Evolutionary conservation across 257 asterid genomes (phyloP), one percentile per base, ranked within the genome.

Genomic region (Solanum boliviense): DNA sequence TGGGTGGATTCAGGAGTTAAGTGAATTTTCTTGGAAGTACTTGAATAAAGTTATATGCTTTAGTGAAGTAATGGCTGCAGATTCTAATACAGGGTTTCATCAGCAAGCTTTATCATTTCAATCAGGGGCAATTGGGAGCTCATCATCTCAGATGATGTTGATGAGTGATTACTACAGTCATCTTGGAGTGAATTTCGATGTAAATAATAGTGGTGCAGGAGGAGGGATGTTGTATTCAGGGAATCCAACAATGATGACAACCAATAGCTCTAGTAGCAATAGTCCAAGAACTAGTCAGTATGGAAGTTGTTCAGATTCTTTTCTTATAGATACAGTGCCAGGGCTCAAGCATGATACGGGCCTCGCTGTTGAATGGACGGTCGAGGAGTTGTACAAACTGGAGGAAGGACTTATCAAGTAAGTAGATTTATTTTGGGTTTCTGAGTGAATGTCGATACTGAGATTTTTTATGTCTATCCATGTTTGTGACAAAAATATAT

Each of bases 401-500:
- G 96, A 95, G 89, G 98, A 95, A 90, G 99, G 97, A 90, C 98
- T 96, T 90, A 90, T 88, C 92, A 96, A 93, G 99, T 96, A 93
- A 93, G 98, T 94, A 90, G 89, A 68, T 90, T 90, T 89, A 92
- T 93, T 92, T 91, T 92, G 86, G 65, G 79, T 90, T 72, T 75
- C 29, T 56, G n/a, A 21, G 25, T 70, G 84, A 76, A 32, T 44
- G 72, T 48, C 36, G 20, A 41, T 35, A 25, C 20, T 71, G 78
- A 41, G 36, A 32, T 56, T 20, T 34, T 41, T 48, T 82, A 25
- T 46, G 41, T 48, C 85, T 29, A 82, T 48, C 18, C 12, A 29
- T 82, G 41, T 48, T 48, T 18, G 44, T 82, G 68, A 81, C 41
- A 82, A 82, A 29, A 29, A 18, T 9, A 18, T 82, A 18, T 82